These are phyloP conservation scores for Agrocybe chaxingu DNA, from an alignment of 768 basidiomycete genomes.

Conservation along the genomic window DNA sequence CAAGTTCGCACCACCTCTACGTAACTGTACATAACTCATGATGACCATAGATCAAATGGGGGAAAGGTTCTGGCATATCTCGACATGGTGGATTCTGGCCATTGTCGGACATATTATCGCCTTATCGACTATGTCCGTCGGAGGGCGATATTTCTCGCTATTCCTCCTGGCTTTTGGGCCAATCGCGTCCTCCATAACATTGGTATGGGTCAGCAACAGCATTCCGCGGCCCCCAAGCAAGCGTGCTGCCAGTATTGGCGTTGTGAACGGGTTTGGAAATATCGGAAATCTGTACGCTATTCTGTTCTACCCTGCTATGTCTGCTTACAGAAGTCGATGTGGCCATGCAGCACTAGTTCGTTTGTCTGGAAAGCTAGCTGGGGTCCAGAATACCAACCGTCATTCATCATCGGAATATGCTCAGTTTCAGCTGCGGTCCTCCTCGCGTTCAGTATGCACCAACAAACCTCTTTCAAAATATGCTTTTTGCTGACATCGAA, in stretches of 20 bases:
- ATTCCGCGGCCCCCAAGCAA: constrained; percentile 56
- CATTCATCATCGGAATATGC: constrained; percentile 41
- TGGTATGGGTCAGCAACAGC: constrained; percentile 59
- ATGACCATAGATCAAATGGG: constrained; percentile 41
- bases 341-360: constrained; percentile 43
- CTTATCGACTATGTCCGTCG: constrained; percentile 43
- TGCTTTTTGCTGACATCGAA: no score
- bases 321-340: background rate
- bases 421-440: background rate
- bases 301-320: constrained; percentile 1
- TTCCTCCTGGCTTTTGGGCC: constrained; percentile 58
- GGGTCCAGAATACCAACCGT: constrained; percentile 56
- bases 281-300: constrained; percentile 47
- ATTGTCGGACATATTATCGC: constrained; percentile 58
- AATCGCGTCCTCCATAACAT: constrained; percentile 35
- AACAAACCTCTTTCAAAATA: background rate
- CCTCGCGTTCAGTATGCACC: background rate
- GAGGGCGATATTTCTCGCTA: constrained; percentile 52
- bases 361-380: constrained; percentile 56
- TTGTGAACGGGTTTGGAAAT: constrained; percentile 55
- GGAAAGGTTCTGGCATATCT: constrained; percentile 58
- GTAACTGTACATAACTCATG: background rate
- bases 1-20: background rate
- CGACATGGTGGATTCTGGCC: constrained; percentile 51
- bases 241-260: constrained; percentile 49